Percentiles rank a stretch among this genome's conserved stretches.
phyloP scores from a whole-genome alignment of 768 basidiomycete genomes.

The Amanita pallidorosea region DNA sequence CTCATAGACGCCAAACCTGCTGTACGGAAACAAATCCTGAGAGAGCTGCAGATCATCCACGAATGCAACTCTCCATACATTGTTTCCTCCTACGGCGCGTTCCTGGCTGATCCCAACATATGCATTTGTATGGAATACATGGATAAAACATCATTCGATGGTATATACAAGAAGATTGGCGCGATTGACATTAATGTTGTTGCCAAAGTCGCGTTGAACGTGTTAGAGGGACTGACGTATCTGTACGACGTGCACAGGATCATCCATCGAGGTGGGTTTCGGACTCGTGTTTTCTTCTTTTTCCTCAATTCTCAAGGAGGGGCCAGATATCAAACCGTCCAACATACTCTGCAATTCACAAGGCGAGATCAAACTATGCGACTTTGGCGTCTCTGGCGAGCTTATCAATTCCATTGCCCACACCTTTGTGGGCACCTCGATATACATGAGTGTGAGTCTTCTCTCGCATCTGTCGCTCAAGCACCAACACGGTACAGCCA shows the following conservation, averaged over 20 bases:
- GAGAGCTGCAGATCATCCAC: conserved; percentile 98
- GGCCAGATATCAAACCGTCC: conserved; percentile 93
- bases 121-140: conserved; percentile 97
- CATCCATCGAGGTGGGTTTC: conserved; percentile 87
- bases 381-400: conserved; percentile 98
- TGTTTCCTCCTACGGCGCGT: conserved; percentile 95
- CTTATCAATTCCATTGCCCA: conserved; percentile 98
- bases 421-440: conserved; percentile 97
- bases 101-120: conserved; percentile 93
- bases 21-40: conserved; percentile 93
- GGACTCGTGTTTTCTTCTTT: not conserved
- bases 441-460: conserved; percentile 90
- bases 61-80: conserved; percentile 91
- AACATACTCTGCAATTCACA: conserved; percentile 93
- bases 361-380: conserved; percentile 97
- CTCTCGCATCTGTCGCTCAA: not conserved
- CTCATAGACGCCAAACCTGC: conserved; percentile 95
- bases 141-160: conserved; percentile 90
- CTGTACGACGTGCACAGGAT: conserved; percentile 96
- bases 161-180: conserved; percentile 93
- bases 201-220: conserved; percentile 88
- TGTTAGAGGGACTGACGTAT: conserved; percentile 91
- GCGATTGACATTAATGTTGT: conserved; percentile 90
- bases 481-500: conserved; percentile 43
- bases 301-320: no score